These are phyloP conservation scores for Dictyostelium firmibasis DNA, from an alignment of 78 protist species.

Conservation along the genomic window DNA sequence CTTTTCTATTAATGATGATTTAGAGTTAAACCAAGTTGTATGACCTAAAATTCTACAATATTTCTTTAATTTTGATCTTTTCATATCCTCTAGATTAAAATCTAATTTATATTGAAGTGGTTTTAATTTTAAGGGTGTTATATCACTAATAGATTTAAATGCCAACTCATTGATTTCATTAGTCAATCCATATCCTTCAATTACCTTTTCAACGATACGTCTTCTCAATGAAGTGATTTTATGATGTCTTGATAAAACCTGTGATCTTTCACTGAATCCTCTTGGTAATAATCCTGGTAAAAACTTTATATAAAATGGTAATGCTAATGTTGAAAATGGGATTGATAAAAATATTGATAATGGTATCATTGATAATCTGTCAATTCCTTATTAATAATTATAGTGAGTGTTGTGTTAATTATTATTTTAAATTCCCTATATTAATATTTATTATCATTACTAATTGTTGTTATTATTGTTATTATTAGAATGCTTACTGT, in stretches of 20 bases:
- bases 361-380: constrained; percentile 54
- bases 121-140: not conserved
- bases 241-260: constrained; percentile 7
- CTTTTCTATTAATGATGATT: not conserved
- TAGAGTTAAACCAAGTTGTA: not conserved
- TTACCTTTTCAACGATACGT: not conserved
- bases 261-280: constrained; percentile 18
- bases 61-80: not conserved
- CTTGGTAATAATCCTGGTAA: constrained; percentile 36
- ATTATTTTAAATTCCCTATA: too few relatives aligned
- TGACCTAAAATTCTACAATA: not conserved
- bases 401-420: too few relatives aligned
- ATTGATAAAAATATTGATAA: constrained; percentile 13
- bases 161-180: not conserved
- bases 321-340: constrained; percentile 69
- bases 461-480: too few relatives aligned
- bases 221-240: not conserved
- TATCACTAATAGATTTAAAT: not conserved
- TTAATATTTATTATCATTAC: too few relatives aligned
- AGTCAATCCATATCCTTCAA: not conserved
- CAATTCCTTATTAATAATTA: not conserved
- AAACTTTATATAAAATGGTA: constrained; percentile 46
- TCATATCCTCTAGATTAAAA: not conserved
- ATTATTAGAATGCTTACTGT: not conserved
- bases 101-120: not conserved